These are phyloP conservation scores for Lentinula lateritia DNA, from an alignment of 768 basidiomycete genomes.

Conservation along the genomic window DNA sequence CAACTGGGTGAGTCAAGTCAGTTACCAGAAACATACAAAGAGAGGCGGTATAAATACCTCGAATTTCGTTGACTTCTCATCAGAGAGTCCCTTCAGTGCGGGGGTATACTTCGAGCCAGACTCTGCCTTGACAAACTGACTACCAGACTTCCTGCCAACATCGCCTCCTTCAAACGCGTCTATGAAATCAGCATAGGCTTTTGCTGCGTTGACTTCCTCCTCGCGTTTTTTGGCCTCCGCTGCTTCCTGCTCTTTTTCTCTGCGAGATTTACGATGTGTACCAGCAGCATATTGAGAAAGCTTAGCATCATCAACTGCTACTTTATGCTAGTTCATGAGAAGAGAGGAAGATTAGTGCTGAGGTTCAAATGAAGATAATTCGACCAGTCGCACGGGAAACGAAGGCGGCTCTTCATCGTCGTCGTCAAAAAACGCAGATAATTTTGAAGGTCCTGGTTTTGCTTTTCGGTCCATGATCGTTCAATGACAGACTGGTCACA, in stretches of 20 bases:
- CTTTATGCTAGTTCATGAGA: conserved; percentile 65
- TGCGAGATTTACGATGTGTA: conserved; percentile 81
- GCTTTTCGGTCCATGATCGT: conserved; percentile 59
- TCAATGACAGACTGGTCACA: background rate
- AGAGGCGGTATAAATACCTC: conserved; percentile 16
- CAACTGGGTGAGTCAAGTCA: conserved; percentile 26
- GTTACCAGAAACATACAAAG: conserved; percentile 2
- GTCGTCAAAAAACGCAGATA: conserved; percentile 81
- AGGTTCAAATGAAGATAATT: conserved; percentile 49
- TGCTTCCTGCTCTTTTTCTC: conserved; percentile 90
- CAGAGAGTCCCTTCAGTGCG: conserved; percentile 19
- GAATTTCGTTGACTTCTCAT: conserved; percentile 22
- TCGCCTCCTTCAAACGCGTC: conserved; percentile 79
- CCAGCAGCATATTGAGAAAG: conserved; percentile 81
- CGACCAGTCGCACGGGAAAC: conserved; percentile 89
- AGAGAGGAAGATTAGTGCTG: conserved; percentile 55
- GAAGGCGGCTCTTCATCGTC: conserved; percentile 74
- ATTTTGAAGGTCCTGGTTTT: conserved; percentile 36
- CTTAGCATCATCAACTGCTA: conserved; percentile 74
- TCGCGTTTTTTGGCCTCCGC: conserved; percentile 86
- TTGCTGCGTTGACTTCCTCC: conserved; percentile 75
- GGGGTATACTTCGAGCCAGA: conserved; percentile 46
- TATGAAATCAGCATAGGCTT: conserved; percentile 79
- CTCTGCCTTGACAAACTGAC: conserved; percentile 58
- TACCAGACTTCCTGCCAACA: conserved; percentile 38